These are phyloP conservation scores for Hypomontagnella monticulosa DNA, from an alignment of 495 filamentous ascomycete species.

Conservation along the genomic window DNA sequence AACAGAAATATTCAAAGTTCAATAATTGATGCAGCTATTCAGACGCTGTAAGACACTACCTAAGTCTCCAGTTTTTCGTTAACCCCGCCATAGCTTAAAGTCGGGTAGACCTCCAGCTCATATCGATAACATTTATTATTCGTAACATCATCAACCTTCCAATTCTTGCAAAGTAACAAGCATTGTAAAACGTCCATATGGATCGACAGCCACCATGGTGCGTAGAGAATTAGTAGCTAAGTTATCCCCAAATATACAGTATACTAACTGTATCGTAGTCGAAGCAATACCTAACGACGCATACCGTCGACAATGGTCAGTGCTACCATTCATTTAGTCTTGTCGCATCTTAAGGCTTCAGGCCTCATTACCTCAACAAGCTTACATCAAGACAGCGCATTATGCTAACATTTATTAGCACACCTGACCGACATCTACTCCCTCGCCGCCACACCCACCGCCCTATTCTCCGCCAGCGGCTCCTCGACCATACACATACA, in stretches of 20 bases:
- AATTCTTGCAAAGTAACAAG: slow-evolving; percentile 6
- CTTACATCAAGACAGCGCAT: slow-evolving; percentile 5
- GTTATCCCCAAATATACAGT: not conserved
- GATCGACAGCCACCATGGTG: slow-evolving; percentile 35
- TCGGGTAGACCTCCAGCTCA: not conserved
- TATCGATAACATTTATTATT: slow-evolving; percentile 3
- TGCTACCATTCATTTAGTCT: slow-evolving; percentile 1
- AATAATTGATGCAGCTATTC: no score
- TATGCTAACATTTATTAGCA: slow-evolving; percentile 58
- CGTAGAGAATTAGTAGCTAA: not conserved
- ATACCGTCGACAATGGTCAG: slow-evolving; percentile 87
- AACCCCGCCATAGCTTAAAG: slow-evolving; percentile 32
- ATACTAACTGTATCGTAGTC: slow-evolving; percentile 65
- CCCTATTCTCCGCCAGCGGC: slow-evolving; percentile 84
- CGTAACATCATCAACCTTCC: slow-evolving; percentile 35
- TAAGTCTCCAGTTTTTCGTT: slow-evolving; percentile 9
- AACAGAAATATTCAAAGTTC: no score
- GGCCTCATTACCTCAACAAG: slow-evolving; percentile 11
- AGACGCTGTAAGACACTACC: not conserved
- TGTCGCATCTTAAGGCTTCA: not conserved
- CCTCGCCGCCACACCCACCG: slow-evolving; percentile 79
- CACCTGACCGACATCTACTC: slow-evolving; percentile 91
- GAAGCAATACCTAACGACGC: slow-evolving; percentile 94
- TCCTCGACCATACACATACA: slow-evolving; percentile 81
- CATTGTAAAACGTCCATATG: slow-evolving; percentile 21